Percentiles rank a stretch among this genome's conserved stretches.
Conservation (phyloP, 164 flowering plant species). For the Hamamelis virginiana region DNA sequence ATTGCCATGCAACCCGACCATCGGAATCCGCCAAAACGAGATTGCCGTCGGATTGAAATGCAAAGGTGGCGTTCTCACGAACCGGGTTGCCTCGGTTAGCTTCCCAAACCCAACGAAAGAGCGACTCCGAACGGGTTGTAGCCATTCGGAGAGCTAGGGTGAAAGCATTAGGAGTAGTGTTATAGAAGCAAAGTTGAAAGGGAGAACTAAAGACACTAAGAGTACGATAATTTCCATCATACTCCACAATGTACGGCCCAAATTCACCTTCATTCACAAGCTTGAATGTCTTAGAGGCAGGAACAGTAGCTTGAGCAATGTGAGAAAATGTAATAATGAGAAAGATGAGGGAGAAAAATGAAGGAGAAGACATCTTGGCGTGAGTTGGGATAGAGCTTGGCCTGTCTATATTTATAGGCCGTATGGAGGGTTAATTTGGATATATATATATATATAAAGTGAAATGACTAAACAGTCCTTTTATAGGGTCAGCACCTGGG, state of each 20-base stretch:
- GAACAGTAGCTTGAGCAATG: constrained; percentile 39
- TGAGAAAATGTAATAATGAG: constrained; percentile 8
- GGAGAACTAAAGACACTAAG: constrained; percentile 22
- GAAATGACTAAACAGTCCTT: neutral
- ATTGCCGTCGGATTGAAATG: constrained; percentile 45
- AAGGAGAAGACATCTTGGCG: constrained; percentile 20
- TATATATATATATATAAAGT: no score
- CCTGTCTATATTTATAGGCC: neutral
- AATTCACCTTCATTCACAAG: constrained; percentile 44
- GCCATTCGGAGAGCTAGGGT: constrained; percentile 47
- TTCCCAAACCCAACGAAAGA: constrained; percentile 54
- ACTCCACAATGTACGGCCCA: constrained; percentile 39
- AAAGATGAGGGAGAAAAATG: constrained; percentile 9
- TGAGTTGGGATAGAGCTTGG: neutral
- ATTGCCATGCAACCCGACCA: constrained; percentile 55
- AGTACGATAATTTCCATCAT: constrained; percentile 33
- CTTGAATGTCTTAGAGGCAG: constrained; percentile 37
- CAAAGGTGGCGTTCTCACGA: constrained; percentile 40
- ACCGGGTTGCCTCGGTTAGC: constrained; percentile 56
- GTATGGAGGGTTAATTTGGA: no score
- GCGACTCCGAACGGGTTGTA: constrained; percentile 16
- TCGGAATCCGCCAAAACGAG: constrained; percentile 47
- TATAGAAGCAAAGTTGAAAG: constrained; percentile 41
- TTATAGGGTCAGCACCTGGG: no score
- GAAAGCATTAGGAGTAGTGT: constrained; percentile 48